Percentiles rank a stretch among this genome's conserved stretches.
These are phyloP conservation scores for Elongisporangium prolatum DNA, from an alignment of 352 stramenopile species.

Conservation along the genomic window DNA sequence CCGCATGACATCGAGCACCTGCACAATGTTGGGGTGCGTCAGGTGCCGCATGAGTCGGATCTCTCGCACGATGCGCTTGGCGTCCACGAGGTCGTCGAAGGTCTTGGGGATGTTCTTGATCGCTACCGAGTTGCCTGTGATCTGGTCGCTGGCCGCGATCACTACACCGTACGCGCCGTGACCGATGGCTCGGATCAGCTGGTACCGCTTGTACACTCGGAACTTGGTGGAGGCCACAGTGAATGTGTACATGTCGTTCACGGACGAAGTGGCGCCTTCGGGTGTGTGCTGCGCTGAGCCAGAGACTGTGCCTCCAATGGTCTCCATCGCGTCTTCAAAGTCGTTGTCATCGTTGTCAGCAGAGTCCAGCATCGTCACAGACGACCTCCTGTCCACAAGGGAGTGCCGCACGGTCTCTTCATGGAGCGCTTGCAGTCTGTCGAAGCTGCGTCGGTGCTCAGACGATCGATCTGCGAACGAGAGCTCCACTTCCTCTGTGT, in stretches of 20 bases:
- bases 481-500: constrained; percentile 42
- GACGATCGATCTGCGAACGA: constrained; percentile 35
- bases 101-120: constrained; percentile 87
- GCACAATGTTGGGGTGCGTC: constrained; percentile 61
- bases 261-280: neutral
- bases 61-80: constrained; percentile 81
- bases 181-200: constrained; percentile 77
- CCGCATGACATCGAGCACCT: constrained; percentile 72
- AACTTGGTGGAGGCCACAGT: constrained; percentile 82
- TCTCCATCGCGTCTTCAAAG: constrained; percentile 15
- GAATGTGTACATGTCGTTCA: constrained; percentile 80
- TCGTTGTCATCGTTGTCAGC: constrained; percentile 4
- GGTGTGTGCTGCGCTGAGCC: constrained; percentile 7
- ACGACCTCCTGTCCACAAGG: constrained; percentile 25
- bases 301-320: neutral
- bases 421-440: constrained; percentile 65
- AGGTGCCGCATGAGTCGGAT: constrained; percentile 83
- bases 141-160: constrained; percentile 75
- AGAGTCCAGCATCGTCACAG: constrained; percentile 17
- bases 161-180: constrained; percentile 79
- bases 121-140: constrained; percentile 75
- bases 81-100: constrained; percentile 80
- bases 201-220: constrained; percentile 75
- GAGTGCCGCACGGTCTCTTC: constrained; percentile 57
- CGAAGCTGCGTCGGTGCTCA: constrained; percentile 71